These are phyloP conservation scores for Penicillium arizonense DNA, from an alignment of 495 filamentous ascomycete genomes.

Conservation along the genomic window DNA sequence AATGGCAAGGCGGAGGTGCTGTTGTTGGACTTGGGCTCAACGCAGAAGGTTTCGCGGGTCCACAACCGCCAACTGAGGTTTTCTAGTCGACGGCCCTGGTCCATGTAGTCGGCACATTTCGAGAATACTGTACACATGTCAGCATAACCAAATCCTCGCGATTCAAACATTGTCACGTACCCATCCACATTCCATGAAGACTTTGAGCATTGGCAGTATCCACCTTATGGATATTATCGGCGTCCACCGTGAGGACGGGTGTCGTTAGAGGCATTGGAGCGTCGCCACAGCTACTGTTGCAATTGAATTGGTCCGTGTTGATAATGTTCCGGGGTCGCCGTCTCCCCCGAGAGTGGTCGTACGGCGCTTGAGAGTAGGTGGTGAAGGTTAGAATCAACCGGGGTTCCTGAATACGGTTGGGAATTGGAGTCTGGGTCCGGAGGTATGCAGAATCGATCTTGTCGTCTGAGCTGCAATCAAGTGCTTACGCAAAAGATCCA, in stretches of 20 bases:
- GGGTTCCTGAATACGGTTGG: constrained; percentile 4
- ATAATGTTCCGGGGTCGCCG: constrained; percentile 49
- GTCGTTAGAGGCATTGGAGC: constrained; percentile 62
- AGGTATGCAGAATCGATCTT: constrained; percentile 16
- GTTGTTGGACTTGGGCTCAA: constrained; percentile 60
- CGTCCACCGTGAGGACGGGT: constrained; percentile 78
- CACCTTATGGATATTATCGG: constrained; percentile 86
- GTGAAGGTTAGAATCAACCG: constrained; percentile 20
- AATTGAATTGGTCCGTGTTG: neutral
- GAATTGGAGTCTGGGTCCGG: constrained; percentile 18
- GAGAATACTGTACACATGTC: constrained; percentile 69
- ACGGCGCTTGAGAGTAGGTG: constrained; percentile 40
- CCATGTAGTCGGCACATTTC: constrained; percentile 90
- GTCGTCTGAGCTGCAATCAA: constrained; percentile 13
- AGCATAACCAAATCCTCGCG: neutral
- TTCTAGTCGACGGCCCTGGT: constrained; percentile 87
- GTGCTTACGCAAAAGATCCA: constrained; percentile 5
- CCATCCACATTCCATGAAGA: constrained; percentile 97
- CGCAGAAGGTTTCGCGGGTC: constrained; percentile 96
- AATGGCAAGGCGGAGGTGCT: constrained; percentile 42
- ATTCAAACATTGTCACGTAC: constrained; percentile 52
- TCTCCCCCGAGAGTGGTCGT: constrained; percentile 52
- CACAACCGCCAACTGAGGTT: constrained; percentile 96
- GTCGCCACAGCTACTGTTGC: constrained; percentile 21
- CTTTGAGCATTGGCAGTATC: constrained; percentile 91